Percentiles rank a stretch among this genome's conserved stretches.
Evolutionary conservation across 306 rosid genomes (phyloP).

Genomic region (Cercis canadensis): DNA sequence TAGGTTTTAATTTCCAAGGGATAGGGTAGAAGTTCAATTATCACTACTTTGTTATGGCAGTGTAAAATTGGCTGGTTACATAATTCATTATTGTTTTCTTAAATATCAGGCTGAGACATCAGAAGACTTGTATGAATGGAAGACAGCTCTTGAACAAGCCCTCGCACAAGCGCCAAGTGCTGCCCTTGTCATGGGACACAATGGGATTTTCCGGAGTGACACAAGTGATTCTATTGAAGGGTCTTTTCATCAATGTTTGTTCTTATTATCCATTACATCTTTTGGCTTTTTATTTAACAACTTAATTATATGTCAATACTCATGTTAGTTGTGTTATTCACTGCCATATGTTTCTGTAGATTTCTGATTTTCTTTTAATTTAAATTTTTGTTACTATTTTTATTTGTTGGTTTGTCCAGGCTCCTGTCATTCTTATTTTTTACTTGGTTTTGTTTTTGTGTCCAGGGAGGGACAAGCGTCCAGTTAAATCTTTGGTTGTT

Average conservation of each 20-base stretch:
- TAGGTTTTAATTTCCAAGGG: background rate
- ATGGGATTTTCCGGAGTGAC: conserved; percentile 89
- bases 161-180: conserved; percentile 99
- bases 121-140: conserved; percentile 95
- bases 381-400: background rate
- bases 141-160: conserved; percentile 95
- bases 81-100: conserved; percentile 5
- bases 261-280: conserved; percentile 28
- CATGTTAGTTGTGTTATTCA: background rate
- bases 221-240: conserved; percentile 84
- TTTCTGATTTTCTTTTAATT: background rate
- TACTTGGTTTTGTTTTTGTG: conserved; percentile 24
- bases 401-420: conserved; percentile 12
- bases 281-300: conserved; percentile 32
- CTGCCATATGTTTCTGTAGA: conserved; percentile 6
- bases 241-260: conserved; percentile 93
- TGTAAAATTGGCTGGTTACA: background rate
- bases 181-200: conserved; percentile 97
- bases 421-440: conserved; percentile 14
- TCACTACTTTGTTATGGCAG: conserved; percentile 20
- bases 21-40: background rate
- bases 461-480: conserved; percentile 95
- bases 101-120: conserved; percentile 90
- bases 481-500: conserved; percentile 93
- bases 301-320: conserved; percentile 28